phyloP scores from a whole-genome alignment of 352 stramenopile genomes.

The Phytopythium chamaehyphon region DNA sequence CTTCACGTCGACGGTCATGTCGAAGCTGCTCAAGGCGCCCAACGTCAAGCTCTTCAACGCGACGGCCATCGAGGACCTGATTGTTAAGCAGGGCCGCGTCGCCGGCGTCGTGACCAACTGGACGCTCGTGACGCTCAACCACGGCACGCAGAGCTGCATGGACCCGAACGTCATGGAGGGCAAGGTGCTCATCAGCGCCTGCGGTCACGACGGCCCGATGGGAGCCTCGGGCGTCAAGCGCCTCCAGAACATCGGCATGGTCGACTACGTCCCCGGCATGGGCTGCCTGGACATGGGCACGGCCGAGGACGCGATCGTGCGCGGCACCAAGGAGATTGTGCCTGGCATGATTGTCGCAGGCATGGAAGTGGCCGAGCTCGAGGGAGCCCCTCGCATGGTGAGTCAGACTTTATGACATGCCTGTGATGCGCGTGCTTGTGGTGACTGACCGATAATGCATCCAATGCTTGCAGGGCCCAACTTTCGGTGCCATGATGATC shows the following conservation, averaged over 20 bases:
- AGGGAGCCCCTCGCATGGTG: conserved; percentile 56
- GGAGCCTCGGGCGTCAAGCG: conserved; percentile 60
- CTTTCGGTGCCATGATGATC: conserved; percentile 68
- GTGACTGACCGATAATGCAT: not conserved
- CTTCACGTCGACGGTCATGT: conserved; percentile 65
- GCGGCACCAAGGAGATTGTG: conserved; percentile 58
- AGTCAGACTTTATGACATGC: not conserved
- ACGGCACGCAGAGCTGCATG: conserved; percentile 70
- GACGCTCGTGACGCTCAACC: conserved; percentile 62
- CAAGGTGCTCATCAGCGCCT: conserved; percentile 62
- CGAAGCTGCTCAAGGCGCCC: conserved; percentile 45
- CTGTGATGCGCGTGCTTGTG: not conserved
- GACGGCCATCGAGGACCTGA: conserved; percentile 64
- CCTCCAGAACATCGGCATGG: conserved; percentile 63
- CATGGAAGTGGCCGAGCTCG: conserved; percentile 62
- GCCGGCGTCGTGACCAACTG: conserved; percentile 66
- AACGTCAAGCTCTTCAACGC: conserved; percentile 77
- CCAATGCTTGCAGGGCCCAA: conserved; percentile 28
- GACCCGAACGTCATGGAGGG: conserved; percentile 69
- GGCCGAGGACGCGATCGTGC: conserved; percentile 60
- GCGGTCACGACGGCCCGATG: conserved; percentile 60
- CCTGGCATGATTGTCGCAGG: conserved; percentile 58
- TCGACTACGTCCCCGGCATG: conserved; percentile 53
- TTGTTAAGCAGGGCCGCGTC: conserved; percentile 60
- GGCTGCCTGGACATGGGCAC: conserved; percentile 54